phyloP scores from a whole-genome alignment of 1,139 yeast species.

The Nakaseomyces bracarensis region DNA sequence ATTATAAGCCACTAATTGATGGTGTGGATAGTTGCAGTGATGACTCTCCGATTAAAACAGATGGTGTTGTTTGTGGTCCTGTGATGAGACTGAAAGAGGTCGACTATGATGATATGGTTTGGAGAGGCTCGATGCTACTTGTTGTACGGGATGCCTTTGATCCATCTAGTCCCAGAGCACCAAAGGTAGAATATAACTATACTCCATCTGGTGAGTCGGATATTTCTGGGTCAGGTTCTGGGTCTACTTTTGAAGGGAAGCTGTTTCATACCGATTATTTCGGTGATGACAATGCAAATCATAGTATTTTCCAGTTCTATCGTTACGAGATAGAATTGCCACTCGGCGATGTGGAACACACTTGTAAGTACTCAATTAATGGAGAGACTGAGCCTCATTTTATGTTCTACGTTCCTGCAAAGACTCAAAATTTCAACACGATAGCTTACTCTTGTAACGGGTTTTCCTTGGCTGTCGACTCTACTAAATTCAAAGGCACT shows the following conservation, averaged over 20 bases:
- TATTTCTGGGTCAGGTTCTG: conserved; percentile 31
- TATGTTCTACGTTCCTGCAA: conserved; percentile 30
- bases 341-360: conserved; percentile 45
- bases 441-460: conserved; percentile 88
- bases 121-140: conserved; percentile 54
- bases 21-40: conserved; percentile 19
- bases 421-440: conserved; percentile 46
- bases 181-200: conserved; percentile 21
- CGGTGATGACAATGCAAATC: conserved; percentile 24
- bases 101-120: conserved; percentile 39
- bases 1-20: conserved; percentile 18
- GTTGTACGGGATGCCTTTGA: conserved; percentile 23
- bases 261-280: conserved; percentile 37
- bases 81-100: conserved; percentile 57
- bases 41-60: conserved; percentile 17
- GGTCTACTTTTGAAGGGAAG: conserved; percentile 36
- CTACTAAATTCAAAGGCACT: conserved; percentile 58
- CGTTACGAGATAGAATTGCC: conserved; percentile 50
- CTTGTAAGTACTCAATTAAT: conserved; percentile 53
- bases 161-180: conserved; percentile 12
- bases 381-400: conserved; percentile 35
- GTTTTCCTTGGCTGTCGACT: conserved; percentile 69
- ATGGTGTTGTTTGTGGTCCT: conserved; percentile 57
- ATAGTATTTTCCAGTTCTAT: conserved; percentile 44
- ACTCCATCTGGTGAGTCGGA: conserved; percentile 11